Evolutionary conservation across 257 asterid species (phyloP).

Genomic region (Rehmannia glutinosa): DNA sequence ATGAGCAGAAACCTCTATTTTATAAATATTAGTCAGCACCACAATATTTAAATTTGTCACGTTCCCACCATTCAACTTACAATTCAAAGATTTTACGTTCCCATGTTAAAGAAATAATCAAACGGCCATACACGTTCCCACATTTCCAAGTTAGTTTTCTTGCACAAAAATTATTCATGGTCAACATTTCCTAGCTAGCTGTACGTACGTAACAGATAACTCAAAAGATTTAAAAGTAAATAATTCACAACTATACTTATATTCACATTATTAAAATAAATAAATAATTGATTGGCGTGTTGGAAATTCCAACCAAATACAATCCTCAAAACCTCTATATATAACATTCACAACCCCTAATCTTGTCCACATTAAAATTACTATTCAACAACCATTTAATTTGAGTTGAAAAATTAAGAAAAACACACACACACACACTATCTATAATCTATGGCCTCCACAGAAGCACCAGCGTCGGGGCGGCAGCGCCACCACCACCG

Average conservation of each 20-base stretch:
- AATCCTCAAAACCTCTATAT: conserved; percentile 7
- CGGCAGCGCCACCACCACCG: conserved; percentile 12
- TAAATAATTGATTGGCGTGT: conserved; percentile 26
- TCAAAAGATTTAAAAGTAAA: neutral
- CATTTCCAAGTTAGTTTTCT: neutral
- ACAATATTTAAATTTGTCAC: neutral
- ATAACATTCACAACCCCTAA: too few species aligned
- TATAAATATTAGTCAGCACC: neutral
- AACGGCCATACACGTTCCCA: neutral
- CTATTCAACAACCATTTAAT: neutral
- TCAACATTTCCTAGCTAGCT: conserved; percentile 16
- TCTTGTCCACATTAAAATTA: neutral
- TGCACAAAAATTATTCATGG: neutral
- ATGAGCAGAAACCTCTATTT: neutral
- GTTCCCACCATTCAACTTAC: neutral
- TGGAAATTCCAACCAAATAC: conserved; percentile 10
- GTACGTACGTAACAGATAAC: too few species aligned
- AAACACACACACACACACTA: neutral
- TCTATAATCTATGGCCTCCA: conserved; percentile 26
- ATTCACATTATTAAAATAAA: neutral
- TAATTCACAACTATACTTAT: neutral
- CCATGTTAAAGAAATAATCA: conserved; percentile 1
- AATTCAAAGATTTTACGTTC: conserved; percentile 1
- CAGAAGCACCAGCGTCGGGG: conserved; percentile 7
- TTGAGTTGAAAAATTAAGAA: too few species aligned